Evolutionary conservation across 2,329 filamentous ascomycete species (phyloP), one percentile per base, ranked within the genome.

Genomic region (Penicillium sp.): DNA sequence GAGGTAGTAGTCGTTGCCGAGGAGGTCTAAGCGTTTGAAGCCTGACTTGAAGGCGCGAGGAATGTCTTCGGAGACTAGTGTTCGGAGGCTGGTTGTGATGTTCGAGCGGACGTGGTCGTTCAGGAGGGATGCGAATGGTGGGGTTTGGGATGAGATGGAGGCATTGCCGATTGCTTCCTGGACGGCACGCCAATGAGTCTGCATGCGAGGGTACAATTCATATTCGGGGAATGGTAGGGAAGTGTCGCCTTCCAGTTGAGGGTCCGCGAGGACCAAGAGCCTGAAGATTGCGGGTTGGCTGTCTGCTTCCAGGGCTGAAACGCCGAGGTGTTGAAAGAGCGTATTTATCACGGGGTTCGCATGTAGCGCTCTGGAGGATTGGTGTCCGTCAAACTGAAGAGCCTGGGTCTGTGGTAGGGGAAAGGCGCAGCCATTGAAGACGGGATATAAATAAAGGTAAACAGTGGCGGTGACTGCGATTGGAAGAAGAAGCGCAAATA

Each of bases 1-100:
- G 31, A 99, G 83, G 73, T 97, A 99, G 68, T 86, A 90, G 75
- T 99, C 94, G 74, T 99, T 99, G 4, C 94, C 94, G 67, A 92
- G 84, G 2, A 97, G 83, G 73, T 99, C 94, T 63, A 99, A 73
- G 16, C 84, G 83, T 77, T 99, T 99, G 60, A 90, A 84, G 47
- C 82, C 77, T 1, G 86, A 87, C 62, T 86, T 80, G 47, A 92
- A 62, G 16, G 86, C 80, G 61, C 84, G 82, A 6, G 86, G 86
- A 2, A 92, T 75, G 70, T 96, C 92, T 54, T 87, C 81, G 55
- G 84, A 79, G 59, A 81, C 78, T 32, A 91, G 55, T 10, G 56
- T 60, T 24, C 48, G 55, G 13, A 73, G 43, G 5, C 62, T 63
- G 7, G 58, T 54, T 31, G 49, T 58, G 22, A 72, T 43, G 21